phyloP scores from a whole-genome alignment of 2,329 filamentous ascomycete genomes.

The Epichloe elymi region DNA sequence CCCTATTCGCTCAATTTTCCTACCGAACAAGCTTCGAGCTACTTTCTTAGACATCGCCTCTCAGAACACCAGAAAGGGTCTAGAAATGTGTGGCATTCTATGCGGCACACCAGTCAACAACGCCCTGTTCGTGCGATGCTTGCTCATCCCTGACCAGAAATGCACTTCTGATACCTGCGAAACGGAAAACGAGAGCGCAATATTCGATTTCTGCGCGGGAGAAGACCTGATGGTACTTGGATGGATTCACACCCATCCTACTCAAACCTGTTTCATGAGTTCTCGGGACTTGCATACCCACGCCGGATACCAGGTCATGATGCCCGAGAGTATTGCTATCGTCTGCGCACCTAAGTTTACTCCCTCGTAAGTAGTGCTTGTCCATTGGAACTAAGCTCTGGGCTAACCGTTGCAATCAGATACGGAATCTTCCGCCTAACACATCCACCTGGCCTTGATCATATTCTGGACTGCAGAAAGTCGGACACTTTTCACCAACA shows the following conservation, averaged over 20 bases:
- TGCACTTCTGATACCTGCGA: conserved; percentile 90
- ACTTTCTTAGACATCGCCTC: conserved; percentile 63
- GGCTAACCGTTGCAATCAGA: conserved; percentile 27
- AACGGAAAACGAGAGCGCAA: conserved; percentile 69
- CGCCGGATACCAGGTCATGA: conserved; percentile 87
- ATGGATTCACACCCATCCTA: conserved; percentile 97
- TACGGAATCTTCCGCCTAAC: conserved; percentile 90
- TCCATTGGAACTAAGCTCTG: neutral
- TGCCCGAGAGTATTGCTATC: conserved; percentile 91
- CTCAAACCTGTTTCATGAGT: conserved; percentile 96
- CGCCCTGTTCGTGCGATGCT: conserved; percentile 76
- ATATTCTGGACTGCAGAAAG: conserved; percentile 69
- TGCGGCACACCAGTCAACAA: conserved; percentile 87
- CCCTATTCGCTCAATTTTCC: conserved; percentile 75
- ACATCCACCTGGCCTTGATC: conserved; percentile 76
- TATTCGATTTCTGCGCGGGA: conserved; percentile 81
- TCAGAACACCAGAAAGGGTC: conserved; percentile 63
- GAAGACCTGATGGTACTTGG: conserved; percentile 78
- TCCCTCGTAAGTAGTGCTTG: conserved; percentile 47
- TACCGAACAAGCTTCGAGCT: conserved; percentile 61
- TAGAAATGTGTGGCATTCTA: conserved; percentile 92
- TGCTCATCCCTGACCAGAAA: conserved; percentile 84
- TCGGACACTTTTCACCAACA: conserved; percentile 75
- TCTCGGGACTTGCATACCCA: conserved; percentile 89
- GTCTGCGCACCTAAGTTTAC: conserved; percentile 79